phyloP scores from a whole-genome alignment of 2,329 filamentous ascomycete genomes.

The Aspergillus carbonarius region DNA sequence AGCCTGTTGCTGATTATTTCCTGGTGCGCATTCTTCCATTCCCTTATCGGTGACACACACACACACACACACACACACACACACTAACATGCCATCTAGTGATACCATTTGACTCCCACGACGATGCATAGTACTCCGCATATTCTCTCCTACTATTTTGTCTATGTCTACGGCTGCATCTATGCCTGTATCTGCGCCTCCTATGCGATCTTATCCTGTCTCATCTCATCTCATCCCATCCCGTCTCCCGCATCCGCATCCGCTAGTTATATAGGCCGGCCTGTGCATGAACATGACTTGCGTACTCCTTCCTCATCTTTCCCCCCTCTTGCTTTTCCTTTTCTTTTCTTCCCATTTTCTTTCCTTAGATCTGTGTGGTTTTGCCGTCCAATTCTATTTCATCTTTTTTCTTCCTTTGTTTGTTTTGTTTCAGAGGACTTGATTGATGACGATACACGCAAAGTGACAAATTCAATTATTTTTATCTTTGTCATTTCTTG shows the following conservation, averaged over 20 bases:
- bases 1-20: constrained; percentile 96
- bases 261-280: background rate
- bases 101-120: background rate
- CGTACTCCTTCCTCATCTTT: background rate
- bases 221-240: background rate
- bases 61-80: background rate
- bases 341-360: background rate
- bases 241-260: background rate
- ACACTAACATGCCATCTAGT: background rate
- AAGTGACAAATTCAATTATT: background rate
- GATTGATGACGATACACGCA: background rate
- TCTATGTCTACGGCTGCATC: background rate
- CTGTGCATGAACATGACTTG: background rate
- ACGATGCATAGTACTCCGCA: background rate
- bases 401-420: background rate
- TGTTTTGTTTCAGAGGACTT: background rate
- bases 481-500: background rate
- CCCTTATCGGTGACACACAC: too few relatives aligned
- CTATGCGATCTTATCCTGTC: background rate
- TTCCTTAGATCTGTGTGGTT: background rate
- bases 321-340: background rate
- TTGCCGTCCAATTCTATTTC: background rate
- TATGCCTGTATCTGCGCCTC: background rate
- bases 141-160: background rate
- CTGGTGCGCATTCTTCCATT: constrained; percentile 47